A percentile compares a stretch with the other conserved stretches of the same genome.
These are phyloP conservation scores for Lachancea lanzarotensis DNA, from an alignment of 805 yeast genomes.

Conservation along the genomic window DNA sequence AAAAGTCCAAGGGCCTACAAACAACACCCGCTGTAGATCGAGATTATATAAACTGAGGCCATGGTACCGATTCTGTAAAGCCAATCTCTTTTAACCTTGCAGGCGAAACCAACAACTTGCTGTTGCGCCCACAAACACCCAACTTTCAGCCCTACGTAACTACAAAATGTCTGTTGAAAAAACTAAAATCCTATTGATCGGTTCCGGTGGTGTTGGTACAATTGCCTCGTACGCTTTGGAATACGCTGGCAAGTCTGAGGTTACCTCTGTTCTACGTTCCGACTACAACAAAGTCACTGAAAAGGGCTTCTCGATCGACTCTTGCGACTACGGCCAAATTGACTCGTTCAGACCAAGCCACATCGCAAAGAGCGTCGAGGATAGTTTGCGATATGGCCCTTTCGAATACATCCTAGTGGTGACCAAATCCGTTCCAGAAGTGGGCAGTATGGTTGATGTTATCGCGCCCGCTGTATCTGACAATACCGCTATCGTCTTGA, in stretches of 20 bases:
- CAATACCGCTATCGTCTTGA: constrained; percentile 43
- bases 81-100: too few relatives aligned
- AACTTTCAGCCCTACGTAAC: too few relatives aligned
- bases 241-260: constrained; percentile 40
- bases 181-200: constrained; percentile 34
- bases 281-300: constrained; percentile 44
- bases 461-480: constrained; percentile 44
- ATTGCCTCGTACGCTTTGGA: constrained; percentile 60
- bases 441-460: constrained; percentile 46
- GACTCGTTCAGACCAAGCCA: constrained; percentile 44
- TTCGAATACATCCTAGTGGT: constrained; percentile 57
- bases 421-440: constrained; percentile 63
- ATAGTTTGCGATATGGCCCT: constrained; percentile 18
- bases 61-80: too few relatives aligned
- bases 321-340: constrained; percentile 51
- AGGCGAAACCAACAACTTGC: too few relatives aligned
- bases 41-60: too few relatives aligned
- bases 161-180: background rate
- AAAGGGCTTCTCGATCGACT: constrained; percentile 50
- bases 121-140: too few relatives aligned
- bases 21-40: too few relatives aligned
- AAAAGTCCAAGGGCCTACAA: too few relatives aligned
- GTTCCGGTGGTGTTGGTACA: constrained; percentile 79
- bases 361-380: constrained; percentile 36
- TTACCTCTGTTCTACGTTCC: constrained; percentile 55